Percentiles rank a stretch among this genome's conserved stretches.
Conservation (phyloP, 495 filamentous ascomycete species). For the Cairneyella variabilis region DNA sequence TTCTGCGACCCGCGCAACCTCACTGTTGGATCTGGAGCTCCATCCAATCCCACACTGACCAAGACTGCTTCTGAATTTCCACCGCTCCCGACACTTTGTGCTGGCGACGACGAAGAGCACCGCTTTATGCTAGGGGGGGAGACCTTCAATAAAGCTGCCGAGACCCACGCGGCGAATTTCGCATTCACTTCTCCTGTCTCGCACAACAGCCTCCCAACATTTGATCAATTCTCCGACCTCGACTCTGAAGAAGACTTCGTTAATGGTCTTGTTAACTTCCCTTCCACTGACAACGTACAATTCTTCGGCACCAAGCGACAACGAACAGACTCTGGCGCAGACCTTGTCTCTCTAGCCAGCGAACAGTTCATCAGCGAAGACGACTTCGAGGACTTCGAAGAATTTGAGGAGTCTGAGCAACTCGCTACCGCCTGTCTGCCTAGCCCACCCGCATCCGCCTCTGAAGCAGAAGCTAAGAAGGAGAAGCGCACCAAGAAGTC, state of each 20-base stretch:
- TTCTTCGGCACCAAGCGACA: constrained; percentile 76
- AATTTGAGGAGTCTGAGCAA: constrained; percentile 51
- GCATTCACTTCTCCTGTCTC: constrained; percentile 49
- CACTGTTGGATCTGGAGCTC: constrained; percentile 63
- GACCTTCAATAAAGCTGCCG: constrained; percentile 41
- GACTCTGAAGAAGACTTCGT: constrained; percentile 91
- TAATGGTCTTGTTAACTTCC: constrained; percentile 70
- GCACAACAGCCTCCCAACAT: constrained; percentile 63
- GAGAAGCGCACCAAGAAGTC: constrained; percentile 64
- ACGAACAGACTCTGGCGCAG: constrained; percentile 56
- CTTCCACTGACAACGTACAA: constrained; percentile 53
- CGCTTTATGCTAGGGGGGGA: constrained; percentile 67
- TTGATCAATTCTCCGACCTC: constrained; percentile 85
- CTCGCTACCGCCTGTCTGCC: constrained; percentile 49
- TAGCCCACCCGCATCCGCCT: constrained; percentile 42
- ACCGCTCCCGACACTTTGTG: constrained; percentile 61
- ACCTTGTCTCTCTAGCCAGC: constrained; percentile 54
- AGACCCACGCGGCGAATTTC: constrained; percentile 46
- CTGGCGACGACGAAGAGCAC: constrained; percentile 74
- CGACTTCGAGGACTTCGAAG: constrained; percentile 67
- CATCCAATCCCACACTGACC: constrained; percentile 44
- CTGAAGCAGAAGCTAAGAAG: constrained; percentile 43
- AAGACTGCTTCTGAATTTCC: constrained; percentile 46
- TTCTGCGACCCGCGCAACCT: constrained; percentile 95
- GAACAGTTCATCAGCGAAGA: constrained; percentile 73